Percentiles rank a stretch among this genome's conserved stretches.
Conservation (phyloP, 2,329 filamentous ascomycete species). For the Paracamarosporium sp. region DNA sequence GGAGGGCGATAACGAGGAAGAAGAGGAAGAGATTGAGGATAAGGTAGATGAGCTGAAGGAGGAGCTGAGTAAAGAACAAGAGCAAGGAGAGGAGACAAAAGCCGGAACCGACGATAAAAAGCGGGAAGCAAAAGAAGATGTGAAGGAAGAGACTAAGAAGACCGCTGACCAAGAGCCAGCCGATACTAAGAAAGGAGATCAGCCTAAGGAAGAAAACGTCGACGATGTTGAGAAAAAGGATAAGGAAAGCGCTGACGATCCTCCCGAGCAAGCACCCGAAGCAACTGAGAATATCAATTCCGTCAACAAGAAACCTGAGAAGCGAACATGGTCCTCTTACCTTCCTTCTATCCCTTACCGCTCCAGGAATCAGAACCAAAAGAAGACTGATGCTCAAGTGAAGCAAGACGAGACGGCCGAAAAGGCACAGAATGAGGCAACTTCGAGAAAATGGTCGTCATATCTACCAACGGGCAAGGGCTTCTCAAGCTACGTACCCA, state of each 20-base stretch:
- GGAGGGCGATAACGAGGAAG: constrained; percentile 34
- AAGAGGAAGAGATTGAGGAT: constrained; percentile 21
- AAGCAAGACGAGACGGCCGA: constrained; percentile 34
- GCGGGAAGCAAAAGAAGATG: constrained; percentile 23
- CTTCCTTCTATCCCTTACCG: constrained; percentile 48
- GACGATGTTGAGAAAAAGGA: constrained; percentile 7
- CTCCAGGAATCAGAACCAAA: constrained; percentile 26
- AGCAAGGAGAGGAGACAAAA: neutral
- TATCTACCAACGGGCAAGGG: constrained; percentile 57
- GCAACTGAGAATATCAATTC: constrained; percentile 29
- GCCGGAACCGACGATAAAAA: constrained; percentile 14
- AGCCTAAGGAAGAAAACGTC: constrained; percentile 5
- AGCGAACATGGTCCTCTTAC: constrained; percentile 48
- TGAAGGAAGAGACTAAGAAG: constrained; percentile 8
- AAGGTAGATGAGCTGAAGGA: constrained; percentile 28
- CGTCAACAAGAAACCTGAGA: constrained; percentile 23
- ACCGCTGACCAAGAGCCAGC: constrained; percentile 7
- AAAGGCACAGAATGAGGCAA: constrained; percentile 42
- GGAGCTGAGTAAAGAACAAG: constrained; percentile 24
- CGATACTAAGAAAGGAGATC: constrained; percentile 8
- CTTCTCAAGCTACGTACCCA: constrained; percentile 56
- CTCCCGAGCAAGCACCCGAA: constrained; percentile 40
- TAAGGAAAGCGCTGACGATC: constrained; percentile 24
- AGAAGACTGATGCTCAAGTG: constrained; percentile 22
- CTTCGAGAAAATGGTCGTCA: constrained; percentile 52